phyloP scores from a whole-genome alignment of 768 basidiomycete species.

The Rhodotorula diobovata region DNA sequence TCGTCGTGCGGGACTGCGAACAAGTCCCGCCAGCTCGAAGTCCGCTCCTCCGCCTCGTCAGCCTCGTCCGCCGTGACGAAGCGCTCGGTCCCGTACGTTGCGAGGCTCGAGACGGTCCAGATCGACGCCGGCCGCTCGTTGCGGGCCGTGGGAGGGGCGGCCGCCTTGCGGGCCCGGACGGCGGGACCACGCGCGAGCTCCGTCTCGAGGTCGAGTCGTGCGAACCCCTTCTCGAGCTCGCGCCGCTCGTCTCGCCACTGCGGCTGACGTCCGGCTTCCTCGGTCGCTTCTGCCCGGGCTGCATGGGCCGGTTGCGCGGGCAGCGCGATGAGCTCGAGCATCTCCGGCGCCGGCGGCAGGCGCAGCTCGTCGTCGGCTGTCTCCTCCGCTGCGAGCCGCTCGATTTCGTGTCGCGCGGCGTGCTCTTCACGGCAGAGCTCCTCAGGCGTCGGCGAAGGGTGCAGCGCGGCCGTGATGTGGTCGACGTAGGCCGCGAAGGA shows the following conservation, averaged over 20 bases:
- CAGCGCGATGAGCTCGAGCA: neutral
- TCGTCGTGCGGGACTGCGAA: neutral
- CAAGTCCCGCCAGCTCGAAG: neutral
- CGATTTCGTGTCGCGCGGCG: accelerated
- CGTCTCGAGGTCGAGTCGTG: constrained; percentile 7
- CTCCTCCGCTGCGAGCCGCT: neutral
- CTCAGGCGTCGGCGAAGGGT: constrained; percentile 6
- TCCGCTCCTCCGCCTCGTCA: neutral
- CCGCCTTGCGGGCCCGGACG: too few relatives aligned
- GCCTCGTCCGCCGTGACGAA: constrained; percentile 4
- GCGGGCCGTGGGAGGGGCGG: too few relatives aligned
- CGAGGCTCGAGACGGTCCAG: constrained; percentile 5
- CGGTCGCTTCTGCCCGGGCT: too few relatives aligned
- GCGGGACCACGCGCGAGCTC: neutral
- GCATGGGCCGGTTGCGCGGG: too few relatives aligned
- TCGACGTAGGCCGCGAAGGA: constrained; percentile 13
- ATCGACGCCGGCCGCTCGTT: neutral
- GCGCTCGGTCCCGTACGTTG: constrained; percentile 17
- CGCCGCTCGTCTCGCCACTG: neutral
- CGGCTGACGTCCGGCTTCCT: neutral
- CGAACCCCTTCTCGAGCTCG: neutral
- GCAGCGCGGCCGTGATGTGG: neutral
- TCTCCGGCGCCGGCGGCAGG: neutral
- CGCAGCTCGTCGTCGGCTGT: neutral
- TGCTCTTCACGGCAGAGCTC: neutral